These are phyloP conservation scores for Elasticomyces elasticus DNA, from an alignment of 495 filamentous ascomycete species.

Conservation along the genomic window DNA sequence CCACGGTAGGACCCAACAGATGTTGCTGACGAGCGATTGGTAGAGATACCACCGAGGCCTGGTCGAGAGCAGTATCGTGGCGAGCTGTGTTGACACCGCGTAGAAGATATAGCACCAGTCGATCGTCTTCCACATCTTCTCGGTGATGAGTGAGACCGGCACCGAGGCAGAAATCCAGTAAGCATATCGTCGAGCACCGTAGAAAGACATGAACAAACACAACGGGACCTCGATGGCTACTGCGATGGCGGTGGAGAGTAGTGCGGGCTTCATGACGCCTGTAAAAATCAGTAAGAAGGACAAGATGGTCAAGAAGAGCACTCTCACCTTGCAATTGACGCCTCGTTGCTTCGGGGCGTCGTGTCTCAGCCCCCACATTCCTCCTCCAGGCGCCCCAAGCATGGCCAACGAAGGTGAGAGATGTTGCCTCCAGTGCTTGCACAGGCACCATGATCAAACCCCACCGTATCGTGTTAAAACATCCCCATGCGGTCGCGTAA, in stretches of 20 bases:
- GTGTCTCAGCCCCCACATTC: constrained; percentile 29
- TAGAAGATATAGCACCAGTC: constrained; percentile 75
- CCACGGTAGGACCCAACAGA: constrained; percentile 54
- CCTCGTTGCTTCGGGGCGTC: constrained; percentile 32
- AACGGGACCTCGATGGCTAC: constrained; percentile 51
- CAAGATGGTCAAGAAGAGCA: not conserved
- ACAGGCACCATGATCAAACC: constrained; percentile 70
- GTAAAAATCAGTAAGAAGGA: not conserved
- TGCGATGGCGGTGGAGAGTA: constrained; percentile 42
- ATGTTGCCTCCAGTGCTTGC: constrained; percentile 53
- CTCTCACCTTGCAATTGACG: constrained; percentile 28
- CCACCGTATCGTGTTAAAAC: constrained; percentile 74
- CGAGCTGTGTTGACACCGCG: constrained; percentile 52
- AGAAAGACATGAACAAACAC: constrained; percentile 51
- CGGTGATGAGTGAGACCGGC: constrained; percentile 50
- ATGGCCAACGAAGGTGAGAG: constrained; percentile 58
- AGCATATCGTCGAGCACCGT: constrained; percentile 50
- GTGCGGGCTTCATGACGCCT: constrained; percentile 46
- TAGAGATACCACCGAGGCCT: constrained; percentile 57
- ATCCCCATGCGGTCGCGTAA: constrained; percentile 65
- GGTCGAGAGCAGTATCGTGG: constrained; percentile 56
- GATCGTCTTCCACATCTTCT: constrained; percentile 59
- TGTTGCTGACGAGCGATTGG: constrained; percentile 54
- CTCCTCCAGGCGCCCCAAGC: constrained; percentile 53
- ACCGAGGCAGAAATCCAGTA: constrained; percentile 46